phyloP scores from a whole-genome alignment of 1,284 basidiomycete species.

The Ustanciosporium gigantosporum region DNA sequence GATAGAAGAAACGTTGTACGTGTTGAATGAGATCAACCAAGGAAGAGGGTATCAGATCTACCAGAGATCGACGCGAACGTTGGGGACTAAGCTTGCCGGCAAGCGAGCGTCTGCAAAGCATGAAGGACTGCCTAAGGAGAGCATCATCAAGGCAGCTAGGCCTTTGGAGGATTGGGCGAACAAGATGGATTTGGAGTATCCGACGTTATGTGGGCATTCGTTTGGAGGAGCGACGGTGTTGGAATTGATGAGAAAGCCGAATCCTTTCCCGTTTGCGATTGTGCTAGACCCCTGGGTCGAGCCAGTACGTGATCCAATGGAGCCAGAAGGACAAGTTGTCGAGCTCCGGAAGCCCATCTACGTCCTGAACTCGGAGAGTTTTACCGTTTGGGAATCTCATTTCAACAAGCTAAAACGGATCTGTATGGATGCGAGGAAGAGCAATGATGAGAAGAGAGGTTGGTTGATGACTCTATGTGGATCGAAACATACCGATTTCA shows the following conservation, averaged over 20 bases:
- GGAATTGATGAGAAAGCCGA: slow-evolving; percentile 32
- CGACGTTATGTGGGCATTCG: slow-evolving; percentile 48
- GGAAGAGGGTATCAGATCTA: slow-evolving; percentile 53
- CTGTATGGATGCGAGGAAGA: slow-evolving; percentile 26
- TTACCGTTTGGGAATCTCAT: slow-evolving; percentile 42
- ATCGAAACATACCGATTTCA: slow-evolving; percentile 49
- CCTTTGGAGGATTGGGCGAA: slow-evolving; percentile 42
- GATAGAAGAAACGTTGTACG: slow-evolving; percentile 61
- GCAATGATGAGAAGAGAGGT: slow-evolving; percentile 21
- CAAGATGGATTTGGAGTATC: slow-evolving; percentile 41
- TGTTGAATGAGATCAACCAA: slow-evolving; percentile 56
- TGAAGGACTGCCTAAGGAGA: background rate
- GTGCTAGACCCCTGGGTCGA: slow-evolving; percentile 51
- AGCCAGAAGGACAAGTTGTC: slow-evolving; percentile 23
- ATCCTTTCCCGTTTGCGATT: slow-evolving; percentile 36
- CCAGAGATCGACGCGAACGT: slow-evolving; percentile 32
- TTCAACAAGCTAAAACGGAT: slow-evolving; percentile 41
- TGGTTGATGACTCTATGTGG: slow-evolving; percentile 52
- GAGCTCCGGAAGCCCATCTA: slow-evolving; percentile 36
- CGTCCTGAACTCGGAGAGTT: slow-evolving; percentile 48
- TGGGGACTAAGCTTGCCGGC: slow-evolving; percentile 39
- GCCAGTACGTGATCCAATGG: slow-evolving; percentile 39
- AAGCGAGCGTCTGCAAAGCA: background rate
- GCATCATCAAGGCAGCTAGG: slow-evolving; percentile 5
- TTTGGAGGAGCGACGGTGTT: slow-evolving; percentile 58